phyloP scores from a whole-genome alignment of 352 stramenopile genomes.

The Pythium brassicae region DNA sequence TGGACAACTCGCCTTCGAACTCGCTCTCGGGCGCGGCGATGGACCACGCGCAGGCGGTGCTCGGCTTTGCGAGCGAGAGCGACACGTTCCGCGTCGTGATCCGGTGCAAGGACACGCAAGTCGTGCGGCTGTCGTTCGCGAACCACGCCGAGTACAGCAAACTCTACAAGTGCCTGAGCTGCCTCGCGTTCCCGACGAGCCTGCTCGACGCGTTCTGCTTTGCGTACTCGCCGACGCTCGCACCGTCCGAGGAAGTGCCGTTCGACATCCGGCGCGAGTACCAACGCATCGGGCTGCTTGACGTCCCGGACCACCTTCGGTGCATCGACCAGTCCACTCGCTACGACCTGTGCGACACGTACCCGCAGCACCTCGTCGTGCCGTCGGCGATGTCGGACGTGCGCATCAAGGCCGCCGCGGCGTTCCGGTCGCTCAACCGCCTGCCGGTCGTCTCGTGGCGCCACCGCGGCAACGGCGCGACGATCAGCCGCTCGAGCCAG shows the following conservation, averaged over 20 bases:
- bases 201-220: conserved; percentile 85
- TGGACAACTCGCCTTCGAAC: conserved; percentile 28
- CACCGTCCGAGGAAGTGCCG: conserved; percentile 67
- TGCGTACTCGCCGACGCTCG: conserved; percentile 58
- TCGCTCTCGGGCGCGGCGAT: conserved; percentile 23
- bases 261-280: conserved; percentile 84
- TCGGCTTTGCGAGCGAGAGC: conserved; percentile 42
- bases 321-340: conserved; percentile 73
- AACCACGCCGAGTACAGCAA: conserved; percentile 73
- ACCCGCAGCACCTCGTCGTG: conserved; percentile 92
- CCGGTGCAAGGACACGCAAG: conserved; percentile 75
- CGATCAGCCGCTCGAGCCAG: conserved; percentile 79
- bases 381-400: conserved; percentile 89
- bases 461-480: conserved; percentile 65
- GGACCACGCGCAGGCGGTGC: conserved; percentile 56
- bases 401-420: conserved; percentile 66
- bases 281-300: conserved; percentile 67
- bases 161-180: conserved; percentile 71
- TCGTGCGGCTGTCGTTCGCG: conserved; percentile 61
- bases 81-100: conserved; percentile 67
- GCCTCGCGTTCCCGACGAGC: conserved; percentile 64
- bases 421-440: conserved; percentile 66
- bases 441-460: conserved; percentile 77
- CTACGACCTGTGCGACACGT: conserved; percentile 92
- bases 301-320: conserved; percentile 50